Evolutionary conservation across 306 rosid genomes (phyloP).

Genomic region (Malus sieversii): DNA sequence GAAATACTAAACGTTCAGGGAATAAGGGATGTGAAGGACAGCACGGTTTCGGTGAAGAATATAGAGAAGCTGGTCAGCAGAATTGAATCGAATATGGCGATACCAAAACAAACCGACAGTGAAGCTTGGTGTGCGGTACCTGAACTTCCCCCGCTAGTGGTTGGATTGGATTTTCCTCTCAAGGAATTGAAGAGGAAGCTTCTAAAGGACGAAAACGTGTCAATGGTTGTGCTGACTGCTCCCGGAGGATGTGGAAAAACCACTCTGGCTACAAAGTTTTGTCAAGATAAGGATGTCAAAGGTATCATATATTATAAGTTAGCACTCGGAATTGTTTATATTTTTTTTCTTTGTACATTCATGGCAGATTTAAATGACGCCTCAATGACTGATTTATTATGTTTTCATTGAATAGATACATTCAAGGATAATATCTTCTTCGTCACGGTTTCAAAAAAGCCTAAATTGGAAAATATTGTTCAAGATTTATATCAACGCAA

Average conservation of each 20-base stretch:
- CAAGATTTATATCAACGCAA: constrained; percentile 30
- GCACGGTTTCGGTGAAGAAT: background rate
- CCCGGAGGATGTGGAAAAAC: constrained; percentile 51
- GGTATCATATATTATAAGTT: background rate
- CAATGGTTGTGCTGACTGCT: constrained; percentile 36
- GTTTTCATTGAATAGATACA: constrained; percentile 25
- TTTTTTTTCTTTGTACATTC: background rate
- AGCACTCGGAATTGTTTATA: too few relatives aligned
- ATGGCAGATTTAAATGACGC: too few relatives aligned
- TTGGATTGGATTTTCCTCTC: constrained; percentile 43
- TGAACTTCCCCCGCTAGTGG: constrained; percentile 19
- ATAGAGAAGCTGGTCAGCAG: background rate
- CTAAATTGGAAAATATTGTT: constrained; percentile 33
- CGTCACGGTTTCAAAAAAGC: constrained; percentile 34
- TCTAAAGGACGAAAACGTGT: constrained; percentile 9
- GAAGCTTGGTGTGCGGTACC: constrained; percentile 25
- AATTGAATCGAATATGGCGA: background rate
- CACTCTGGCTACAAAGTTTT: constrained; percentile 32
- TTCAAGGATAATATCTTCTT: constrained; percentile 52
- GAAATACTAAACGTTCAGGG: constrained; percentile 5
- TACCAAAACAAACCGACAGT: background rate
- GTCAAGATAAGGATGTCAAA: constrained; percentile 37
- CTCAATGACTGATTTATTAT: background rate
- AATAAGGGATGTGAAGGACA: constrained; percentile 12
- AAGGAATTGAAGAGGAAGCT: constrained; percentile 38